Evolutionary conservation across 2,329 filamentous ascomycete species (phyloP).

Genomic region (Metarhizium humberi): DNA sequence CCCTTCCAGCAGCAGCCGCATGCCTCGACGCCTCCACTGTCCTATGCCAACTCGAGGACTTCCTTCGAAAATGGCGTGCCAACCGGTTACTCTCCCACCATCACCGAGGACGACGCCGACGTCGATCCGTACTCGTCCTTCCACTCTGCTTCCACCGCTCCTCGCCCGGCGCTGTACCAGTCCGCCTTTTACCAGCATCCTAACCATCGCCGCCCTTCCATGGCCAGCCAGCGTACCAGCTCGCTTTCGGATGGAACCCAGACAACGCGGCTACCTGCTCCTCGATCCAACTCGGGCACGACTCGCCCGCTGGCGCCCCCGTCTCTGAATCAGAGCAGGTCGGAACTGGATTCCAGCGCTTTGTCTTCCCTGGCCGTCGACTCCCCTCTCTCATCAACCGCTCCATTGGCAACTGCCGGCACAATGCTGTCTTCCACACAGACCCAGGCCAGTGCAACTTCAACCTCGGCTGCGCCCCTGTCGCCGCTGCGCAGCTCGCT

Average conservation of each 20-base stretch:
- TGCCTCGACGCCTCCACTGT: slow-evolving; percentile 49
- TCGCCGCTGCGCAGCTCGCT: slow-evolving; percentile 50
- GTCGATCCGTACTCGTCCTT: slow-evolving; percentile 14
- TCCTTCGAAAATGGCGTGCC: slow-evolving; percentile 34
- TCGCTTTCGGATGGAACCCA: slow-evolving; percentile 24
- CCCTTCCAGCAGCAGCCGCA: slow-evolving; percentile 57
- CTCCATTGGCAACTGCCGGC: slow-evolving; percentile 14
- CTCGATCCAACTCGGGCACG: slow-evolving; percentile 19
- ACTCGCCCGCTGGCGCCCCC: slow-evolving; percentile 29
- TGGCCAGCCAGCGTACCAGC: slow-evolving; percentile 24
- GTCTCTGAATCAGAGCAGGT: slow-evolving; percentile 31
- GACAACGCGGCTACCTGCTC: slow-evolving; percentile 15
- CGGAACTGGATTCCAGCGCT: slow-evolving; percentile 35
- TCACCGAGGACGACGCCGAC: slow-evolving; percentile 43
- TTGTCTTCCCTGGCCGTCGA: slow-evolving; percentile 21
- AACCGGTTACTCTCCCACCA: slow-evolving; percentile 39
- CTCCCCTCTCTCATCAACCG: slow-evolving; percentile 22
- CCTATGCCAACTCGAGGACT: slow-evolving; percentile 47
- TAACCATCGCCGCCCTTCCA: slow-evolving; percentile 20
- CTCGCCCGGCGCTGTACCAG: slow-evolving; percentile 3
- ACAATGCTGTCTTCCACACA: slow-evolving; percentile 18
- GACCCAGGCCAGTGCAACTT: slow-evolving; percentile 13
- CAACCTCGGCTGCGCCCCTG: slow-evolving; percentile 26
- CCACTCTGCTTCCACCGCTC: slow-evolving; percentile 7
- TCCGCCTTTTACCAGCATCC: slow-evolving; percentile 10